A percentile compares a stretch with the other conserved stretches of the same genome.
phyloP scores from a whole-genome alignment of 768 basidiomycete genomes.

The Mycena olivaceomarginata region DNA sequence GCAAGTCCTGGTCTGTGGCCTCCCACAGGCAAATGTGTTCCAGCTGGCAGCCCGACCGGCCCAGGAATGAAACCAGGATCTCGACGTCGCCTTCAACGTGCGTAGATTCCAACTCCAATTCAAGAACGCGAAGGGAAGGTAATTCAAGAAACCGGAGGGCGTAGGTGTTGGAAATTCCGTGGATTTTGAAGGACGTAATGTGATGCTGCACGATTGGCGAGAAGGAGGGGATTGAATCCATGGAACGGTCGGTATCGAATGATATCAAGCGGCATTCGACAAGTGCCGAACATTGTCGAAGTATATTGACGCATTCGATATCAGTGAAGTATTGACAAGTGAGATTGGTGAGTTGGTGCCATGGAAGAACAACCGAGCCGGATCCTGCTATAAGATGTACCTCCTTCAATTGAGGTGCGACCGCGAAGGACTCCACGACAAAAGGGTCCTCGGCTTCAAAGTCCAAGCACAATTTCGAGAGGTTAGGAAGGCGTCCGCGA shows the following conservation, averaged over 20 bases:
- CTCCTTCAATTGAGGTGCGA: conserved; percentile 14
- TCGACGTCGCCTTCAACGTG: neutral
- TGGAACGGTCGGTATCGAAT: neutral
- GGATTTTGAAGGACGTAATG: conserved; percentile 9
- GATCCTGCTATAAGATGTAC: neutral
- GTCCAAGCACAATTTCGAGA: conserved; percentile 9
- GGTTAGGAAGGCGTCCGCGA: neutral
- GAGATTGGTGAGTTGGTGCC: conserved; percentile 21
- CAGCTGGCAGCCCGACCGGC: neutral
- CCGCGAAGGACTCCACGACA: conserved; percentile 2
- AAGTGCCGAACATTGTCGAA: conserved; percentile 11
- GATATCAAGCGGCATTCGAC: conserved; percentile 5
- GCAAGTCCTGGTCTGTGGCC: neutral
- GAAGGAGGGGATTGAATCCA: neutral
- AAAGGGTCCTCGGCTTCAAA: neutral
- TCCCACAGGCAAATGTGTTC: neutral
- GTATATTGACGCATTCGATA: neutral
- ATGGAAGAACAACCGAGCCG: neutral
- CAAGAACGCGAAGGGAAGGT: conserved; percentile 5
- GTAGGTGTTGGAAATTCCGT: neutral
- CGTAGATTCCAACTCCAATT: neutral
- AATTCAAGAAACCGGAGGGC: neutral
- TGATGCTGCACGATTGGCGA: neutral
- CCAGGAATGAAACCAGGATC: neutral
- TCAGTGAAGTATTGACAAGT: neutral